These are phyloP conservation scores for Lachnellula arida DNA, from an alignment of 2,329 filamentous ascomycete species.

Conservation along the genomic window DNA sequence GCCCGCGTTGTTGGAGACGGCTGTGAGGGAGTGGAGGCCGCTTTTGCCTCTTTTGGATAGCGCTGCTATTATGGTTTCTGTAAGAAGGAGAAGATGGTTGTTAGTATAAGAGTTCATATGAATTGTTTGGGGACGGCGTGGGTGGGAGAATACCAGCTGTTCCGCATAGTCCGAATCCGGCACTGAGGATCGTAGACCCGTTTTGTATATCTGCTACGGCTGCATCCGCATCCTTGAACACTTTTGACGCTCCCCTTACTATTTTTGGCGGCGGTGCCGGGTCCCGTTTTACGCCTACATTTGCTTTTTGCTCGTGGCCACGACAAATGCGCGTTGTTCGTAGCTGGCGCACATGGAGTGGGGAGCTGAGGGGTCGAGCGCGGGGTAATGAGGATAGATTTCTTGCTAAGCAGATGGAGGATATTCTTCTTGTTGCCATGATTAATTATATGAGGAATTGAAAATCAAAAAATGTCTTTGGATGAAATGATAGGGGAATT, in stretches of 20 bases:
- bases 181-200: conserved; percentile 66
- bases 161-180: conserved; percentile 79
- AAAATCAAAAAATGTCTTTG: not conserved
- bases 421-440: conserved; percentile 23
- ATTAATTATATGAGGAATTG: not conserved
- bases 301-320: conserved; percentile 18
- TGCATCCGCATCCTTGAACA: conserved; percentile 26
- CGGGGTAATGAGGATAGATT: conserved; percentile 7
- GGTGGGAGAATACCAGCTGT: conserved; percentile 51
- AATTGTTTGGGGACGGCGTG: not conserved
- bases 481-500: not conserved
- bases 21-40: conserved; percentile 55
- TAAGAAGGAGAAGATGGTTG: not conserved
- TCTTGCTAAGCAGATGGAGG: conserved; percentile 14
- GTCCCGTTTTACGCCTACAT: conserved; percentile 20
- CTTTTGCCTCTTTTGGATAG: conserved; percentile 56
- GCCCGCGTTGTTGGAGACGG: conserved; percentile 78
- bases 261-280: conserved; percentile 17
- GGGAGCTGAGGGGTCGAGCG: conserved; percentile 4
- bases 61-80: conserved; percentile 67
- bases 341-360: conserved; percentile 10
- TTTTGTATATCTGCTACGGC: conserved; percentile 38
- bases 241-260: conserved; percentile 21
- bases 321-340: conserved; percentile 10
- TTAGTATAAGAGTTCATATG: no score